These are phyloP conservation scores for Metschnikowia koreensis DNA, from an alignment of 805 yeast species.

Conservation along the genomic window DNA sequence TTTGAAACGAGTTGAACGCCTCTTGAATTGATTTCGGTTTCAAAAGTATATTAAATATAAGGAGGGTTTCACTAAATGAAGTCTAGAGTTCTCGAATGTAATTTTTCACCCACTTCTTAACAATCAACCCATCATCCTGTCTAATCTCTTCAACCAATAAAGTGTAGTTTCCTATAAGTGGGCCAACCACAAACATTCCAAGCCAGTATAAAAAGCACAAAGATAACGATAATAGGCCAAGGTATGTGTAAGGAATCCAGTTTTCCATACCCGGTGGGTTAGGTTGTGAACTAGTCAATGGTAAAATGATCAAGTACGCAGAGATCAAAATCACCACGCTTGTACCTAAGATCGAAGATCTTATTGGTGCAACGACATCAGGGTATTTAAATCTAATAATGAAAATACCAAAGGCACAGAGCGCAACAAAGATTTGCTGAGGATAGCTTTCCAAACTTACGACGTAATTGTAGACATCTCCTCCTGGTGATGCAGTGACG, in stretches of 20 bases:
- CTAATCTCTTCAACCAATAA: constrained; percentile 40
- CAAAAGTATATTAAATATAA: background rate
- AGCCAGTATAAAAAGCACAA: constrained; percentile 56
- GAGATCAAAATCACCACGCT: constrained; percentile 45
- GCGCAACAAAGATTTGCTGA: constrained; percentile 46
- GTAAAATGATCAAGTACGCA: constrained; percentile 50
- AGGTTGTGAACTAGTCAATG: constrained; percentile 37
- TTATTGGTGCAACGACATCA: constrained; percentile 48
- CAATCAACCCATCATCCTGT: constrained; percentile 56
- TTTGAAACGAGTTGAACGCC: constrained; percentile 15
- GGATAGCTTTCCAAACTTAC: constrained; percentile 54
- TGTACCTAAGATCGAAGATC: constrained; percentile 51
- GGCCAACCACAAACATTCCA: constrained; percentile 47
- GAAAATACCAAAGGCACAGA: constrained; percentile 57
- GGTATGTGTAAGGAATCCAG: constrained; percentile 51
- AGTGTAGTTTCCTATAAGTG: constrained; percentile 45
- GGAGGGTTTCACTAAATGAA: background rate
- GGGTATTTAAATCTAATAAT: constrained; percentile 52
- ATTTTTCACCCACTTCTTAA: constrained; percentile 55
- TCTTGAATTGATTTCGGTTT: background rate
- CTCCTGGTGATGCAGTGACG: constrained; percentile 42
- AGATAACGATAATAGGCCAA: constrained; percentile 42
- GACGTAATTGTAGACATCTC: constrained; percentile 51
- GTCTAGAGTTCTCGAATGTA: constrained; percentile 3
- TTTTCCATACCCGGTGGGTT: constrained; percentile 41